These are phyloP conservation scores for Neonectria magnoliae DNA, from an alignment of 2,329 filamentous ascomycete genomes.

Conservation along the genomic window DNA sequence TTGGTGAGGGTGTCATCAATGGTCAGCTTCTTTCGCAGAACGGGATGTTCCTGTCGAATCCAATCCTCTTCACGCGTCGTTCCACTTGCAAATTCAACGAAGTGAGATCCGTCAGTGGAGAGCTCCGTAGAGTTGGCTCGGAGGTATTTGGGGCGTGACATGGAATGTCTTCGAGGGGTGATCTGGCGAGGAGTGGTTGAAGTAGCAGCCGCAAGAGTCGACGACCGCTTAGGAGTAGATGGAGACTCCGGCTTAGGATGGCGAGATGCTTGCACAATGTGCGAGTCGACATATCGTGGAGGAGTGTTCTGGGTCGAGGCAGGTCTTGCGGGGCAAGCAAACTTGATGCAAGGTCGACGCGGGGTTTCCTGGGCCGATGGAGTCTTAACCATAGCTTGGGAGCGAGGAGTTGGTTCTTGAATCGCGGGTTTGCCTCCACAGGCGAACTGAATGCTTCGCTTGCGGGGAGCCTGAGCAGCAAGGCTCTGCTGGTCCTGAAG, in stretches of 20 bases:
- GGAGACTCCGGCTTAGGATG: constrained; percentile 40
- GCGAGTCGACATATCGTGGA: constrained; percentile 39
- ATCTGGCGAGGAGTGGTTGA: constrained; percentile 39
- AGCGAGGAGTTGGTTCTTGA: constrained; percentile 53
- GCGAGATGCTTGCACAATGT: constrained; percentile 16
- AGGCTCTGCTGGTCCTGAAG: constrained; percentile 53
- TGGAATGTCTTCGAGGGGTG: constrained; percentile 37
- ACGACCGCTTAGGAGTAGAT: constrained; percentile 46
- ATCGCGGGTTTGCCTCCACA: constrained; percentile 72
- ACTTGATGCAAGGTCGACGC: constrained; percentile 75
- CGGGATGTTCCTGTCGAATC: constrained; percentile 76
- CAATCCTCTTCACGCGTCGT: constrained; percentile 87
- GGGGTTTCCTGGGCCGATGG: constrained; percentile 52
- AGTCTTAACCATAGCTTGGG: constrained; percentile 47
- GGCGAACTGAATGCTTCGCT: constrained; percentile 92
- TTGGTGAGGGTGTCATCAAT: constrained; percentile 90
- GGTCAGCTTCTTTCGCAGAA: constrained; percentile 77
- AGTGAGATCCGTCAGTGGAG: constrained; percentile 68
- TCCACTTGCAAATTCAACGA: constrained; percentile 93
- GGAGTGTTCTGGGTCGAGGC: constrained; percentile 53
- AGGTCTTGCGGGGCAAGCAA: constrained; percentile 73
- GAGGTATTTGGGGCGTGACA: constrained; percentile 56
- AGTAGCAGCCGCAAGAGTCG: constrained; percentile 34
- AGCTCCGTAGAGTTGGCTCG: constrained; percentile 62
- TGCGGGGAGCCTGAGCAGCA: constrained; percentile 61